phyloP scores from a whole-genome alignment of 169 alveolate species.

The Plasmodium sp. region DNA sequence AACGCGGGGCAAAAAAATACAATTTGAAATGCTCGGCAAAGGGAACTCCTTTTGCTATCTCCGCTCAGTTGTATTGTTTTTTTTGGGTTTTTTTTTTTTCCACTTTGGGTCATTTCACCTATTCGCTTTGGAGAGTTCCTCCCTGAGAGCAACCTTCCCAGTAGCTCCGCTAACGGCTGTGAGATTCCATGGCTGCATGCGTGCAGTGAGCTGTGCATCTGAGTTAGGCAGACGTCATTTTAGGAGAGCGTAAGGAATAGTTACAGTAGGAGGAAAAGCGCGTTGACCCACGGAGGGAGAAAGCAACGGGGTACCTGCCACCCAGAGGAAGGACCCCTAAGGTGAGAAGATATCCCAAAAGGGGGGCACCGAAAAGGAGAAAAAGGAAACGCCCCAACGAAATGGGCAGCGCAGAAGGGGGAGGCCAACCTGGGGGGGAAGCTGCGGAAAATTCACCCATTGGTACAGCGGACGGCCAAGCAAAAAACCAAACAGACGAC shows the following conservation, averaged over 20 bases:
- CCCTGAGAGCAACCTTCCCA: not conserved
- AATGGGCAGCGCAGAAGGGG: not conserved
- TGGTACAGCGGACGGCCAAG: not conserved
- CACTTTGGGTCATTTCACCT: not conserved
- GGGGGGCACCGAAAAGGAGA: not conserved
- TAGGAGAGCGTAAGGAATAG: not conserved
- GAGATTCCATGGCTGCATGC: not conserved
- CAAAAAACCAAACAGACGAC: not conserved
- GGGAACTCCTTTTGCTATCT: not conserved
- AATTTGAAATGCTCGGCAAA: not conserved
- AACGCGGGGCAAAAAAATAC: not conserved
- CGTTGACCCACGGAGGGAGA: not conserved
- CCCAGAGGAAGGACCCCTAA: not conserved
- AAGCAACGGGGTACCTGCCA: not conserved
- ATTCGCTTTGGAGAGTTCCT: not conserved
- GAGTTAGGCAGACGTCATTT: not conserved
- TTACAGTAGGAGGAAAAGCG: not conserved
- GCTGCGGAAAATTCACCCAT: not conserved
- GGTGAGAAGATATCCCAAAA: not conserved
- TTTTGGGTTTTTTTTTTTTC: not conserved
- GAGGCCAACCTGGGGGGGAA: not conserved
- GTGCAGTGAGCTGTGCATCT: not conserved
- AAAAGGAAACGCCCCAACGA: not conserved
- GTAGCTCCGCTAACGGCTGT: not conserved
- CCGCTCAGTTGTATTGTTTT: not conserved